These are phyloP conservation scores for Aspergillus arachidicola DNA, from an alignment of 2,329 filamentous ascomycete genomes.

Conservation along the genomic window DNA sequence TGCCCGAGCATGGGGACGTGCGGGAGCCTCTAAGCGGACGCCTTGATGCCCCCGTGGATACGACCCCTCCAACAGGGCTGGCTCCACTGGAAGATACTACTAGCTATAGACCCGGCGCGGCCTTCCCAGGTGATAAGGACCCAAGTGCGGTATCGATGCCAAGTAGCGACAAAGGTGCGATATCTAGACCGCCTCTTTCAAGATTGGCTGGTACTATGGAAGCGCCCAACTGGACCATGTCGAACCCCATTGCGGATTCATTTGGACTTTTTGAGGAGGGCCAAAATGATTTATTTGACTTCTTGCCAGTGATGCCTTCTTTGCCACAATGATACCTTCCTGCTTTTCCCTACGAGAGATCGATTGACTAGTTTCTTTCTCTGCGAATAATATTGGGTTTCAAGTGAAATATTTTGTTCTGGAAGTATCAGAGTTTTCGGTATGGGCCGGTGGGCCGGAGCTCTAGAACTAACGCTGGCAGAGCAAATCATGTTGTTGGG, in stretches of 20 bases:
- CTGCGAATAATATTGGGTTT: neutral
- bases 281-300: conserved; percentile 41
- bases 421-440: neutral
- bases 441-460: neutral
- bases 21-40: neutral
- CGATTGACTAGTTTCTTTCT: neutral
- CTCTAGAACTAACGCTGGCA: neutral
- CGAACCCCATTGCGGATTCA: conserved; percentile 39
- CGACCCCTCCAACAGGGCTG: neutral
- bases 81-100: conserved; percentile 5
- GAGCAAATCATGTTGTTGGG: conserved; percentile 5
- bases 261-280: conserved; percentile 41
- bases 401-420: neutral
- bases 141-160: conserved; percentile 8
- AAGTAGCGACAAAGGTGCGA: conserved; percentile 18
- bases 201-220: conserved; percentile 34
- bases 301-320: conserved; percentile 38
- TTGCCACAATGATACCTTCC: conserved; percentile 21
- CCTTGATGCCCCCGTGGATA: neutral
- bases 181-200: conserved; percentile 26
- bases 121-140: conserved; percentile 16
- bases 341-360: neutral
- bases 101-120: neutral
- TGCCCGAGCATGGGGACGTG: conserved; percentile 14
- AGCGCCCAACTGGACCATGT: conserved; percentile 39